Evolutionary conservation across 208 protist genomes (phyloP), one percentile per base, ranked within the genome.

Genomic region (Herpetomonas tarakana): DNA sequence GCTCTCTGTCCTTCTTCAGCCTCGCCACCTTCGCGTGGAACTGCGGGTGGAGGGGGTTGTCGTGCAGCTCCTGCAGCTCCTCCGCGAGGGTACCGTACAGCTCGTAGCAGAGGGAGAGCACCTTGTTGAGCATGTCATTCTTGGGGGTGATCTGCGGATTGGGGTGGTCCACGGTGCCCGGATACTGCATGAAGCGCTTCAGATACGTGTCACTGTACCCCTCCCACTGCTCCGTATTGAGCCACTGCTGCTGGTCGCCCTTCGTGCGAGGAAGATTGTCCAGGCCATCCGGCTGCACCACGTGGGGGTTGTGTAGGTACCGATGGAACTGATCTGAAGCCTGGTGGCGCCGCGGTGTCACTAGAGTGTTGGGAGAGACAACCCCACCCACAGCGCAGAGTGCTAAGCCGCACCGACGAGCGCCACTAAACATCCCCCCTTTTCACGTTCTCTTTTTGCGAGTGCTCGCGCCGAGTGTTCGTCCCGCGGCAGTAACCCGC

Each of bases 171-270:
- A 68, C 74, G 19, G 84, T 92, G 52, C 79, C 82, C 1, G 81
- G 74, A 60, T 94, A 94, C 62, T 92, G 84, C 84, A 94, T 94
- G 64, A 81, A 69, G 22, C 78, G 77, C 64, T 76, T 46, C 41
- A 94, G 70, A 51, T 92, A 94, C 6, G 83, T 87, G 14, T 81
- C 71, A 52, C 88, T 94, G 77, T 94, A 94, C 9, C 88, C 88
- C 30, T 78, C 70, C 85, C 86, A 94, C 67, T 94, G 88, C 67
- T 94, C 85, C 26, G 80, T 91, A 76, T 94, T 92, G 30, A 91
- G 73, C 88, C 88, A 94, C 69, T 80, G 70, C 73, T 91, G 84
- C 74, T 92, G 88, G 21, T 91, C 84, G 16, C 63, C 83, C 38
- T 91, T 91, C 2, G 78, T 87, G 26, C 83, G 82, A 0, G 76